Evolutionary conservation across 192 early-diverging fungal genomes (phyloP), one percentile per base, ranked within the genome.

Genomic region (Coemansia sp.): DNA sequence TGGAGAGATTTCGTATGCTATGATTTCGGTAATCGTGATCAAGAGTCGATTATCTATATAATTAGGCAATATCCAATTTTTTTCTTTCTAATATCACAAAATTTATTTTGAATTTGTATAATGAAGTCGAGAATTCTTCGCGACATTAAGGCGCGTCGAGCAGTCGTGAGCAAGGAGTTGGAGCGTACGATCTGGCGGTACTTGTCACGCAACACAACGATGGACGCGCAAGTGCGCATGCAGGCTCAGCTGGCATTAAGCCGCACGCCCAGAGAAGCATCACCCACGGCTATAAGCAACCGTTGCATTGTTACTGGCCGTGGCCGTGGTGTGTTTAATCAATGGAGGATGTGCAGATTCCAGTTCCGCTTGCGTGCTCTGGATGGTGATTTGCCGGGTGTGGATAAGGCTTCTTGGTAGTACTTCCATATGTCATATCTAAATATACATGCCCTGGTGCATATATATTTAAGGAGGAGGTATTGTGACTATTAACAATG

Each of bases 351-450:
- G 49, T 88, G 85, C 51, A 82, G 87, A 38, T 87, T 87, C 82
- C 86, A 88, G 75, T 91, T 91, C 79, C 84, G 89, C 50, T 41
- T 87, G 38, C 88, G 87, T 68, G 89, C 89, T 10, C 70, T 91
- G 20, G 83, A 86, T 53, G 89, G 89, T 33, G 87, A 89, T 44
- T 66, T 91, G 55, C 87, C 89, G 4, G 89, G 89, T 53, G 89
- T 91, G 33, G 84, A 82, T 68, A 91, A 91, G 64, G 78, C 86
- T 13, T 85, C 86, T 39, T 91, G 89, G 89, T 91, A 87, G 64
- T 26, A 4, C 23, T 26, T 4, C 23, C 1, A 26, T 26, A 26
- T 26, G 23, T 4, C 23, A 26, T 26, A 3, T 26, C 23, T 26
- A 1, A 26, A 26, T 26, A 26, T 4, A 26, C 4, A 26, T 26